phyloP scores from a whole-genome alignment of 2,329 filamentous ascomycete genomes.

The Colletotrichum destructivum region DNA sequence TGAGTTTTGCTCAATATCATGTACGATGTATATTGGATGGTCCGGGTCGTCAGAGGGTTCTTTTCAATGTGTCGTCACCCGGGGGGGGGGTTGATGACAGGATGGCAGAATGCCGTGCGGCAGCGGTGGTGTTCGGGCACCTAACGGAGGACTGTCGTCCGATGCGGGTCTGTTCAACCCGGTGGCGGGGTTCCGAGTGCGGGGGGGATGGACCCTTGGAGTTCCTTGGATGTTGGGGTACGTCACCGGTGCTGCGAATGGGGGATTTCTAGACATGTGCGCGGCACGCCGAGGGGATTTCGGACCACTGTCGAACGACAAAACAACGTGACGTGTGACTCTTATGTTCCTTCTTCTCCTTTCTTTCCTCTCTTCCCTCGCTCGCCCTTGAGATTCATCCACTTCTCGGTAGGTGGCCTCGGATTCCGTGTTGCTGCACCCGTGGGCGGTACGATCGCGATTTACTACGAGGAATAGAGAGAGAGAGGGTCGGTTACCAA shows the following conservation, averaged over 20 bases:
- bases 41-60: background rate
- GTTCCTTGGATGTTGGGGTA: background rate
- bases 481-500: too few relatives aligned
- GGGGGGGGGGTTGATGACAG: background rate
- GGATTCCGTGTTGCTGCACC: too few relatives aligned
- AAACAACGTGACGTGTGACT: too few relatives aligned
- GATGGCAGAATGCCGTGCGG: slow-evolving; percentile 30
- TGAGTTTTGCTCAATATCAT: background rate
- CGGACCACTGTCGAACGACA: slow-evolving; percentile 5
- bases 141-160: slow-evolving; percentile 33
- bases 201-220: background rate
- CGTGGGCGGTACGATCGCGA: too few relatives aligned
- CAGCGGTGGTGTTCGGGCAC: background rate
- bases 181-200: slow-evolving; percentile 29
- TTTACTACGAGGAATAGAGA: too few relatives aligned
- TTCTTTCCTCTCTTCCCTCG: too few relatives aligned
- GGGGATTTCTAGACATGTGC: too few relatives aligned
- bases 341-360: background rate
- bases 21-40: background rate
- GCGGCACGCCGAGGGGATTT: too few relatives aligned
- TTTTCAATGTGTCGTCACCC: slow-evolving; percentile 10
- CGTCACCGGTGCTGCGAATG: slow-evolving; percentile 5
- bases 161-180: slow-evolving; percentile 30
- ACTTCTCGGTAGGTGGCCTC: too few relatives aligned
- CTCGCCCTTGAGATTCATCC: too few relatives aligned